phyloP scores from a whole-genome alignment of 257 asterid genomes.

The Solanum appendiculatum region DNA sequence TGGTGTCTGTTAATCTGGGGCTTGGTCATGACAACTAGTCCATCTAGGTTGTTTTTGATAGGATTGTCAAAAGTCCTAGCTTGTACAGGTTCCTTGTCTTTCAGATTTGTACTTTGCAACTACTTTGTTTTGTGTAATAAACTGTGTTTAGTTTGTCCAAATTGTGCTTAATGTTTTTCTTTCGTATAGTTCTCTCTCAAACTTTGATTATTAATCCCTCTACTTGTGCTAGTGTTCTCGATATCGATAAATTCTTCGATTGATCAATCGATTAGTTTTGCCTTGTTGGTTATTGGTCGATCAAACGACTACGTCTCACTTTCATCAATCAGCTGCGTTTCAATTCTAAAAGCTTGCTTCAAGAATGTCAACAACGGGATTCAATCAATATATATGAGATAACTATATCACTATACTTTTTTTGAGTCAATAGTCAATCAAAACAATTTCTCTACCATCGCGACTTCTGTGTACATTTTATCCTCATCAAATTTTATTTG shows the following conservation, averaged over 20 bases:
- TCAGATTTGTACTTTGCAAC: constrained; percentile 23
- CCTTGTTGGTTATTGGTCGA: not conserved
- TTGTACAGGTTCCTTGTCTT: constrained; percentile 10
- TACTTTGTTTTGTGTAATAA: constrained; percentile 11
- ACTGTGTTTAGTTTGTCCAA: not conserved
- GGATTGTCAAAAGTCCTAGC: constrained; percentile 31
- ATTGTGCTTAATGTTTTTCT: not conserved
- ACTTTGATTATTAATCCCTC: not conserved
- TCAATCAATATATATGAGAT: not conserved
- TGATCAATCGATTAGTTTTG: not conserved
- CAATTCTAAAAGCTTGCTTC: not conserved
- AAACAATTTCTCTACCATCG: not conserved
- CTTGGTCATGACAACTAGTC: constrained; percentile 33
- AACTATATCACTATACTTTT: not conserved
- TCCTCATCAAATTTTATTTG: too few relatives aligned
- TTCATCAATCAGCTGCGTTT: not conserved
- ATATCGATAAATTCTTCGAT: not conserved
- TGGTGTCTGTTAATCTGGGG: constrained; percentile 24
- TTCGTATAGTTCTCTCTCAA: not conserved
- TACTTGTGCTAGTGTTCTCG: not conserved
- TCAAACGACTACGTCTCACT: not conserved
- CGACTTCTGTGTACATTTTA: too few relatives aligned
- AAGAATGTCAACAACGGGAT: not conserved
- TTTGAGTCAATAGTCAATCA: not conserved
- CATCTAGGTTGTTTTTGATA: constrained; percentile 19